Base-by-base conservation (phyloP, 371 early-diverging fungal species). In the Mortierella sp. region DNA sequence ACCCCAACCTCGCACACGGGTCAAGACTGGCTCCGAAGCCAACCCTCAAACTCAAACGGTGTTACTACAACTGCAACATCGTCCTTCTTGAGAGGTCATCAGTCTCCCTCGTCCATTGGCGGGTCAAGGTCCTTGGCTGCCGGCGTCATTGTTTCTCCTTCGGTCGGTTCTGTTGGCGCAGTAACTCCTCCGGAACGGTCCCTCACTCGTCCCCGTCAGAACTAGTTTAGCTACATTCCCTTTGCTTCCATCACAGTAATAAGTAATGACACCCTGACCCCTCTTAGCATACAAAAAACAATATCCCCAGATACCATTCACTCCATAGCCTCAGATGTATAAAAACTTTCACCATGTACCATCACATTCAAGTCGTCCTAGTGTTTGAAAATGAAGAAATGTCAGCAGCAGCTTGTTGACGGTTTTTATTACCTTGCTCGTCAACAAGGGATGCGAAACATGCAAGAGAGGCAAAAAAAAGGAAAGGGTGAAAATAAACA, bases 21-120 rank as follows among this genome's bases (percentile, higher is more conserved):
- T 9, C 46, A 26, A 48, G 67, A 72, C 34, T 72, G 72, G 72
- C 28, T 72, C 8, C 54, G 73, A 37, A 72, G 64, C 51, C 72
- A 31, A 48, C 71, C 48, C 3, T 21, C 50, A 19, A 64, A 64
- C 40, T 64, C 64, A 6, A 37, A 5, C 16, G 59, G 59, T 5
- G 59, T 28, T 14, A 26, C 59, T 16, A 59, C 59, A 0, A 28
- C 64, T 8, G 21, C 21, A 21, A 19, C 64, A 19, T 64, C 64
- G 34, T 34, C 64, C 24, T 64, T 64, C 24, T 9, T 21, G 19
- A 64, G 64, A 37, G 37, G 64, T 9, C 34, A 40, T 24, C 64
- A 64, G 21, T 64, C 64, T 2, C 64, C 64, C 21, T 64, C 64
- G 28, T 55, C 55, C 9, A 37, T 64, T 6, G 40, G 64, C 10